phyloP scores from a whole-genome alignment of 441 rosid genomes.

The Syzygium malaccense region DNA sequence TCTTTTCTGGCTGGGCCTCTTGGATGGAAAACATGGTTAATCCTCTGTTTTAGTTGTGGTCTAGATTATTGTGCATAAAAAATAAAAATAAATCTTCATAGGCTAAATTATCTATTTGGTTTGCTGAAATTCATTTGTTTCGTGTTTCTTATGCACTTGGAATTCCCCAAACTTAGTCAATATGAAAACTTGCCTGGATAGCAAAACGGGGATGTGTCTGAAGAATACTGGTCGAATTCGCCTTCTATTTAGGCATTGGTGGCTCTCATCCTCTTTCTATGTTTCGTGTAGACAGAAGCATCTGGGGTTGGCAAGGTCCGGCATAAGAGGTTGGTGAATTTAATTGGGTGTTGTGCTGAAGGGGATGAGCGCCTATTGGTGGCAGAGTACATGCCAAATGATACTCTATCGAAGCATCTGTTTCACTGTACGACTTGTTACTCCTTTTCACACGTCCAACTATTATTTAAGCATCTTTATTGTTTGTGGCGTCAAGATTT shows the following conservation, averaged over 20 bases:
- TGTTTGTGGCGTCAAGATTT: background rate
- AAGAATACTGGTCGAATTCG: background rate
- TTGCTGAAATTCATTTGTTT: background rate
- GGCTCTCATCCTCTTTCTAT: background rate
- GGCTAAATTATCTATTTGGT: background rate
- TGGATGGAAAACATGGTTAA: background rate
- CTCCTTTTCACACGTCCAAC: background rate
- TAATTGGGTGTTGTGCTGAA: constrained; percentile 67
- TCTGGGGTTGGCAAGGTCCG: constrained; percentile 66
- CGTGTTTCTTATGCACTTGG: background rate
- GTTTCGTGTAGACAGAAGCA: constrained; percentile 34
- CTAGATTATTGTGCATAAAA: background rate
- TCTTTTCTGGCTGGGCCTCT: background rate
- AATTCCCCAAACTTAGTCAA: background rate
- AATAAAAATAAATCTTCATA: background rate
- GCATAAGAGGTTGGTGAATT: constrained; percentile 48
- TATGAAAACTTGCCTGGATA: background rate
- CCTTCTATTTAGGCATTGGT: background rate
- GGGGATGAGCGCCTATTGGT: constrained; percentile 69
- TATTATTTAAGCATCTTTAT: background rate
- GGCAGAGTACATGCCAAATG: constrained; percentile 70
- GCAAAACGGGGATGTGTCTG: background rate
- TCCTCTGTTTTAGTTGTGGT: background rate
- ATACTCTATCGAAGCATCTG: constrained; percentile 69
- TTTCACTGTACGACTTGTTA: constrained; percentile 45